A percentile compares a stretch with the other conserved stretches of the same genome.
phyloP scores from a whole-genome alignment of 2,329 filamentous ascomycete species.

The Colletotrichum brevisporum region DNA sequence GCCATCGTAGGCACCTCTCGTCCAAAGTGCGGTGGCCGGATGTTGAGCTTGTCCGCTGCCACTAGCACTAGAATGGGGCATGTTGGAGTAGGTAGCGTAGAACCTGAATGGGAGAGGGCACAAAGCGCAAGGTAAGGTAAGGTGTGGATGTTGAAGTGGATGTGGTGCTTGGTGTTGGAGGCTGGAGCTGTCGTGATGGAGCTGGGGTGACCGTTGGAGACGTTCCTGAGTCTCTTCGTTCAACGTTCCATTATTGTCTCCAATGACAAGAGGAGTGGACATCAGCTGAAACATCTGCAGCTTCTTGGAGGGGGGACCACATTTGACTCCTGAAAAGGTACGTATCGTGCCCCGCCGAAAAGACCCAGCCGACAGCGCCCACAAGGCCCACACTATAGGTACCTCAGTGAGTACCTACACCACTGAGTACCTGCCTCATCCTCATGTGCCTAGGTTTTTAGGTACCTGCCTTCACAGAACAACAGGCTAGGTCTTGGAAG shows the following conservation, averaged over 20 bases:
- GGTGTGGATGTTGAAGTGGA: not conserved
- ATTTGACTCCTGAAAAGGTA: too few species aligned
- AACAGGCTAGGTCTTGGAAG: too few species aligned
- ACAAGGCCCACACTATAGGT: not conserved
- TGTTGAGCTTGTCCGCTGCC: slow-evolving; percentile 29
- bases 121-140: not conserved
- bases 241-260: slow-evolving; percentile 40
- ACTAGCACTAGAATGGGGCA: slow-evolving; percentile 14
- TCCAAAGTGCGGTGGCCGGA: slow-evolving; percentile 36
- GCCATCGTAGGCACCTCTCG: not conserved
- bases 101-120: not conserved
- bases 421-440: too few species aligned
- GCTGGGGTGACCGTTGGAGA: slow-evolving; percentile 37
- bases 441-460: too few species aligned
- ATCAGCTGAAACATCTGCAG: slow-evolving; percentile 41
- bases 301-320: slow-evolving; percentile 26
- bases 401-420: too few species aligned
- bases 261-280: slow-evolving; percentile 40
- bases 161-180: not conserved
- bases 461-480: too few species aligned
- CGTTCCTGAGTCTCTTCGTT: slow-evolving; percentile 35
- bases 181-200: not conserved
- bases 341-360: too few species aligned
- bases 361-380: not conserved
- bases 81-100: not conserved